Conservation (phyloP, 495 filamentous ascomycete genomes). For the Penicillium pulvis region DNA sequence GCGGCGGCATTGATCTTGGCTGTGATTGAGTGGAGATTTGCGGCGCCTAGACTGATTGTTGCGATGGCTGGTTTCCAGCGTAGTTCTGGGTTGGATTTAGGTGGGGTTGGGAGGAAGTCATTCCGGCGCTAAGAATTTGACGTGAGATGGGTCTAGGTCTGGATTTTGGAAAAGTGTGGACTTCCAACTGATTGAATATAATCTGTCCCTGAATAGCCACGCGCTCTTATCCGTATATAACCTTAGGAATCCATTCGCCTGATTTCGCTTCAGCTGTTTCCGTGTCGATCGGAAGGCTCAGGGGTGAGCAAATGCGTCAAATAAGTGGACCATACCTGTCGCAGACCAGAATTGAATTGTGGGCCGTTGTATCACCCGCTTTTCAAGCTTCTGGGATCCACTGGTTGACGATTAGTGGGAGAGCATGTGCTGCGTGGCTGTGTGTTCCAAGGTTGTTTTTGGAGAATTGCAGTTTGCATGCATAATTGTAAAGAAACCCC, state of each 20-base stretch:
- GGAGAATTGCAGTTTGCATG: no score
- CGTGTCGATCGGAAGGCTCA: slow-evolving; percentile 17
- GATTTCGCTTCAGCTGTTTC: slow-evolving; percentile 13
- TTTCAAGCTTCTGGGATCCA: slow-evolving; percentile 3
- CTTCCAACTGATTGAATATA: no score
- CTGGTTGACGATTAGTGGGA: background rate
- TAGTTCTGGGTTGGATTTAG: slow-evolving; percentile 11
- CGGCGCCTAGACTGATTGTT: slow-evolving; percentile 28
- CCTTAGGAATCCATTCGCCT: background rate
- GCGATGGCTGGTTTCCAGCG: slow-evolving; percentile 32
- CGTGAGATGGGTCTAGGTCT: background rate
- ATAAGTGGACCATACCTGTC: slow-evolving; percentile 11
- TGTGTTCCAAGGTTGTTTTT: background rate
- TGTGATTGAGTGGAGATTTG: slow-evolving; percentile 21
- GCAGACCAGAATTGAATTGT: slow-evolving; percentile 14
- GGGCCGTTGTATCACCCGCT: slow-evolving; percentile 2
- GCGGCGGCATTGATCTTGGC: slow-evolving; percentile 29
- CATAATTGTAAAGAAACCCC: background rate
- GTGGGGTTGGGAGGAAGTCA: slow-evolving; percentile 23
- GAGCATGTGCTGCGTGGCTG: background rate
- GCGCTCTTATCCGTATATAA: background rate
- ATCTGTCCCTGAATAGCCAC: no score
- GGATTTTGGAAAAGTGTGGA: background rate
- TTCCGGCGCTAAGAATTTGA: slow-evolving; percentile 13
- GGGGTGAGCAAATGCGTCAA: slow-evolving; percentile 17